Conservation (phyloP, 2,329 filamentous ascomycete species). For the Huntiella abstrusa region DNA sequence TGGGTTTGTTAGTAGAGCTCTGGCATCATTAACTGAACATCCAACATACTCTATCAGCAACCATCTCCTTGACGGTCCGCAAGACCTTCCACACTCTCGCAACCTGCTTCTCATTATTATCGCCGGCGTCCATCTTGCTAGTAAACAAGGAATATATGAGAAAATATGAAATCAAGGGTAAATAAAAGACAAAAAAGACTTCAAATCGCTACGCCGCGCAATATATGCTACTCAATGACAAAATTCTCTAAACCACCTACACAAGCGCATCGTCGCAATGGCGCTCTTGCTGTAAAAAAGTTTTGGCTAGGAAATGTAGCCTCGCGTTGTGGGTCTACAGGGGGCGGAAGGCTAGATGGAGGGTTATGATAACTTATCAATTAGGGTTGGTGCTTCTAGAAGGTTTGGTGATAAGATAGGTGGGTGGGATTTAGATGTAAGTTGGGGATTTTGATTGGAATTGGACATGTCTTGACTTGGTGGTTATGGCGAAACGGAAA, state of each 20-base stretch:
- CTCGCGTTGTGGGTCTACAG: conserved; percentile 2
- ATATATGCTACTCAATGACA: too few species aligned
- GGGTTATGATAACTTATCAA: not conserved
- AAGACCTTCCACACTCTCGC: conserved; percentile 80
- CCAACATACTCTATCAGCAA: conserved; percentile 63
- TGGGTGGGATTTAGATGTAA: too few species aligned
- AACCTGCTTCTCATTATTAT: conserved; percentile 26
- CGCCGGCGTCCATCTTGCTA: conserved; percentile 22
- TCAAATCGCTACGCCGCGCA: too few species aligned
- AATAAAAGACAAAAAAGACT: not conserved
- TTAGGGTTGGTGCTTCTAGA: too few species aligned
- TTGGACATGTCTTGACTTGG: too few species aligned
- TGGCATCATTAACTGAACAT: not conserved
- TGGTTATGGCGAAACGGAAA: too few species aligned
- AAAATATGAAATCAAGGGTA: too few species aligned
- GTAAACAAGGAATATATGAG: not conserved
- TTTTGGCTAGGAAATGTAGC: conserved; percentile 5
- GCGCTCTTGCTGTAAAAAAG: conserved; percentile 4
- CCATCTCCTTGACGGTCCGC: conserved; percentile 90
- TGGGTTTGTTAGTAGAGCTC: conserved; percentile 19
- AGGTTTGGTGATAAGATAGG: too few species aligned
- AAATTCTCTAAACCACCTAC: too few species aligned
- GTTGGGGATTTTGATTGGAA: too few species aligned
- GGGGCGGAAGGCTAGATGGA: conserved; percentile 2
- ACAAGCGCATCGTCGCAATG: too few species aligned